A percentile compares a stretch with the other conserved stretches of the same genome.
phyloP scores from a whole-genome alignment of 2,329 filamentous ascomycete species.

The Fonsecaea pedrosoi region DNA sequence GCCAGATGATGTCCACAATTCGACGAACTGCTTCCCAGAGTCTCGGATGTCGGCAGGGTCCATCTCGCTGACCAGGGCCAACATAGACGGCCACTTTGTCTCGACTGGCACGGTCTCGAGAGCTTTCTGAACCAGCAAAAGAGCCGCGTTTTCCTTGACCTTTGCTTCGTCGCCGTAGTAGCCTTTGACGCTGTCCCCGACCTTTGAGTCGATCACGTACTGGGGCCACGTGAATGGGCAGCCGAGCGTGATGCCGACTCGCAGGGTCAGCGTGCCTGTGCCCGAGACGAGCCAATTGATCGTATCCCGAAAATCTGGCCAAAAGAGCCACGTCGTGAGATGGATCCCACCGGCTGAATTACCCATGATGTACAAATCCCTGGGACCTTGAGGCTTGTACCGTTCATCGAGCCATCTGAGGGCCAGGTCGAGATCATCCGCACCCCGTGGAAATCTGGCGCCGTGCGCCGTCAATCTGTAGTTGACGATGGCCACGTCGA shows the following conservation, averaged over 20 bases:
- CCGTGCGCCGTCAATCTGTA: not conserved
- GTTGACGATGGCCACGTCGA: not conserved
- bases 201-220: not conserved
- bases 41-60: not conserved
- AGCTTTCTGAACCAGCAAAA: not conserved
- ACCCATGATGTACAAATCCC: not conserved
- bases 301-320: not conserved
- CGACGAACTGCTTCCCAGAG: not conserved
- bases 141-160: not conserved
- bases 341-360: not conserved
- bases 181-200: not conserved
- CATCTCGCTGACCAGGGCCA: not conserved
- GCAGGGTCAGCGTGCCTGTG: not conserved
- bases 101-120: not conserved
- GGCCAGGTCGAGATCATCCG: not conserved
- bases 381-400: not conserved
- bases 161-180: not conserved
- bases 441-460: not conserved
- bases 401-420: not conserved
- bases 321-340: not conserved
- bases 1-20: not conserved
- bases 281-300: not conserved
- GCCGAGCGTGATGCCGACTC: not conserved
- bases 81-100: not conserved
- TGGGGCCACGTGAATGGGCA: not conserved